phyloP scores from a whole-genome alignment of 2,329 filamentous ascomycete species.

The Trichoderma oligosporum region DNA sequence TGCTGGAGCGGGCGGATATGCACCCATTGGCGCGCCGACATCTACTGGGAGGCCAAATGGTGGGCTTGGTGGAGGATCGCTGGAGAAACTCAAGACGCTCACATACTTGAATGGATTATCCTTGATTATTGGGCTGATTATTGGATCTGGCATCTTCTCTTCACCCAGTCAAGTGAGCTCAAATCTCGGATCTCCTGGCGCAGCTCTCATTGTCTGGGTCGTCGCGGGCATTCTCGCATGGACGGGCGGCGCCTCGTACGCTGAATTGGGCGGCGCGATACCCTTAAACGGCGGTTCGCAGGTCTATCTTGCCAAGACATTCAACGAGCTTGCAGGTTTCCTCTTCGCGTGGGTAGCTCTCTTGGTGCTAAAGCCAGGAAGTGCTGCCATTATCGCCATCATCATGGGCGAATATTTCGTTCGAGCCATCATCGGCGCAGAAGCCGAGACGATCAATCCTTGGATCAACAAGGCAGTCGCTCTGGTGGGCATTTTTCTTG shows the following conservation, averaged over 20 bases:
- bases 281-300: slow-evolving; percentile 93
- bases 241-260: slow-evolving; percentile 94
- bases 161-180: slow-evolving; percentile 89
- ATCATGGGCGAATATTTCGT: slow-evolving; percentile 99
- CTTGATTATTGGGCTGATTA: slow-evolving; percentile 86
- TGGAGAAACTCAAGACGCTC: slow-evolving; percentile 94
- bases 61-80: slow-evolving; percentile 66
- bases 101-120: slow-evolving; percentile 93
- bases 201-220: slow-evolving; percentile 84
- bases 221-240: slow-evolving; percentile 90
- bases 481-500: slow-evolving; percentile 66
- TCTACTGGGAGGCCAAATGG: slow-evolving; percentile 46
- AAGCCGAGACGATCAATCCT: slow-evolving; percentile 71
- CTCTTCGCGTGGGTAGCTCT: slow-evolving; percentile 96
- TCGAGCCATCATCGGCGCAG: slow-evolving; percentile 78
- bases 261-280: slow-evolving; percentile 91
- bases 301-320: slow-evolving; percentile 92
- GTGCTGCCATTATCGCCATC: slow-evolving; percentile 90
- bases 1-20: slow-evolving; percentile 67
- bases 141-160: slow-evolving; percentile 94
- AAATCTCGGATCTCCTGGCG: slow-evolving; percentile 87
- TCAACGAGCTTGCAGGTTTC: slow-evolving; percentile 89
- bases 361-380: slow-evolving; percentile 87
- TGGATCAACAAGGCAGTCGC: slow-evolving; percentile 93
- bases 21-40: slow-evolving; percentile 75